phyloP scores from a whole-genome alignment of 495 filamentous ascomycete species.

The Coniosporium apollinis region DNA sequence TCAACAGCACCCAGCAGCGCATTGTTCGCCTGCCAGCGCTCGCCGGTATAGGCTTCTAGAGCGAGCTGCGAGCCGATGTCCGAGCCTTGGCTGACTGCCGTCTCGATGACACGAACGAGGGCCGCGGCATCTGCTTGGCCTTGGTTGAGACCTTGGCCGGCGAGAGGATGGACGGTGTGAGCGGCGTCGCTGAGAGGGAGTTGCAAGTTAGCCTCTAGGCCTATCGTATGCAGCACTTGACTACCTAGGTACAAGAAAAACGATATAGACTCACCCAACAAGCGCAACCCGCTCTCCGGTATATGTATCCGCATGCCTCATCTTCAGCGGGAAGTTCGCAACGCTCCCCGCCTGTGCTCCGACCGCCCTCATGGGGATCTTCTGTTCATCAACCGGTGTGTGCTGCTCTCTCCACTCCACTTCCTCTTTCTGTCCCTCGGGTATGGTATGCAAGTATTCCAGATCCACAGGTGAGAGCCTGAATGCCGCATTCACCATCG shows the following conservation, averaged over 20 bases:
- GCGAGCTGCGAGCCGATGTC: slow-evolving; percentile 53
- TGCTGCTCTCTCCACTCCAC: slow-evolving; percentile 65
- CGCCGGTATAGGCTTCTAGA: slow-evolving; percentile 60
- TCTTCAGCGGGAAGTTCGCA: slow-evolving; percentile 76
- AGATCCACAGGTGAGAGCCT: slow-evolving; percentile 64
- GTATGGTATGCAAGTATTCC: slow-evolving; percentile 52
- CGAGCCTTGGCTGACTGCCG: slow-evolving; percentile 64
- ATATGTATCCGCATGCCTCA: slow-evolving; percentile 86
- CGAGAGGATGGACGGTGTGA: slow-evolving; percentile 86
- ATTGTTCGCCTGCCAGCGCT: slow-evolving; percentile 69
- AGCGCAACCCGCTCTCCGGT: slow-evolving; percentile 75
- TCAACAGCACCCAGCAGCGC: slow-evolving; percentile 79
- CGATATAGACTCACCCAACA: slow-evolving; percentile 33
- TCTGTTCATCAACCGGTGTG: slow-evolving; percentile 32
- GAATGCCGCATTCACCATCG: slow-evolving; percentile 90
- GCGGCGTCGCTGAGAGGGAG: slow-evolving; percentile 48
- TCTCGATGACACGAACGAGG: slow-evolving; percentile 53
- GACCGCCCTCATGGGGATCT: slow-evolving; percentile 39
- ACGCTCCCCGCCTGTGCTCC: slow-evolving; percentile 64
- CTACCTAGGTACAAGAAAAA: not conserved
- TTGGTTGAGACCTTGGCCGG: slow-evolving; percentile 88
- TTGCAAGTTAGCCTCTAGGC: no score
- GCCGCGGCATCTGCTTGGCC: slow-evolving; percentile 74
- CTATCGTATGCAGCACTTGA: no score
- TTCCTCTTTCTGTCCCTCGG: slow-evolving; percentile 48